Base-by-base conservation (phyloP, 257 asterid species). In the Gentiana dahurica region DNA sequence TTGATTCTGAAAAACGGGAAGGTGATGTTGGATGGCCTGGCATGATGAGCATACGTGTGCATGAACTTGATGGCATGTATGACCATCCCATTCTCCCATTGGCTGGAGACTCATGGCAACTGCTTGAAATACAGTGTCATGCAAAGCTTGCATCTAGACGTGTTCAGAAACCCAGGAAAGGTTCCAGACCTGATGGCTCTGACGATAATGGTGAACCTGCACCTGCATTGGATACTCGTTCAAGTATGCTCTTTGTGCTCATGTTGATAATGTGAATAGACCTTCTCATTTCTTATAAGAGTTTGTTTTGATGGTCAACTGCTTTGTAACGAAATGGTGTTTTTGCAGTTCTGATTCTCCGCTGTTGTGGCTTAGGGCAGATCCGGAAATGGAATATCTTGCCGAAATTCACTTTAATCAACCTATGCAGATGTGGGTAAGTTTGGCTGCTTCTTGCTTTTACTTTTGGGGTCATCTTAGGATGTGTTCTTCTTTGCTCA, bases 391-490 rank as follows among this genome's bases (percentile, higher is more conserved):
- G 91, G 99, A 92, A 77, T 92, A 88, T 75, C 93, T 92, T 49
- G 99, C 95, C 59, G 95, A 88, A 70, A 72, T 88, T 68, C 90
- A 81, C 73, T 77, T 83, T 65, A 85, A 78, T 69, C 97, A 92
- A 76, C 99, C 99, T 62, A 81, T 86, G 44, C 97, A 85, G 79
- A 92, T 88, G 95, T 92, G 97, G 99, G 97, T 92, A 81, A 81
- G 99, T 76, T 61, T 68, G 61, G 44, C 47, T 53, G 24, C 24
- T 24, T 24, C 24, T 24, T 24, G 24, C 24, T 24, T 24, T 24
- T 24, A 24, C 24, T 24, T 24, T 24, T 24, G 24, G 24, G 24
- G 24, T 24, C 24, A 24, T 24, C 24, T 24, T 24, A 24, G 24
- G 24, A 24, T 24, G 24, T 24, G 24, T 24, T 24, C 24, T 24